These are phyloP conservation scores for Proteromonas lacertae DNA, from an alignment of 352 stramenopile species.

Conservation along the genomic window DNA sequence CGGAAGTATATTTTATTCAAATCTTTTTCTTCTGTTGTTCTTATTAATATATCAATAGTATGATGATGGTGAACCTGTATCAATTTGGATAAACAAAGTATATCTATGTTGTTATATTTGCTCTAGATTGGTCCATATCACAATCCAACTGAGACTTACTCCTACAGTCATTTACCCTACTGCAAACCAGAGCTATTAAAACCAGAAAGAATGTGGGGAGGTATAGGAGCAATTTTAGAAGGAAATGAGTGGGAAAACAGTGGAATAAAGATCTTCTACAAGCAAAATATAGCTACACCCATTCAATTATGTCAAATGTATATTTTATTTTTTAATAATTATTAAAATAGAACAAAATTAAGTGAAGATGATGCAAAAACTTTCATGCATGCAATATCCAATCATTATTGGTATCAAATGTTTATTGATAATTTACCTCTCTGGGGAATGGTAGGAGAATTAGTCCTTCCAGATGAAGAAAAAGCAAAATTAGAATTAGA, in stretches of 20 bases:
- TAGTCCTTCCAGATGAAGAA: slow-evolving; percentile 43
- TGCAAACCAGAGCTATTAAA: slow-evolving; percentile 82
- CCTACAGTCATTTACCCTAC: slow-evolving; percentile 92
- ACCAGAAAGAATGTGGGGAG: too few species aligned
- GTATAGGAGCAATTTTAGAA: slow-evolving; percentile 72
- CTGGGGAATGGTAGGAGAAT: slow-evolving; percentile 87
- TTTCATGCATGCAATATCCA: neutral
- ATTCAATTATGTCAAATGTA: slow-evolving; percentile 5
- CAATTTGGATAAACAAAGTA: too few species aligned
- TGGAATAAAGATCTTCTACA: slow-evolving; percentile 33
- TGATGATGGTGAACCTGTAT: too few species aligned
- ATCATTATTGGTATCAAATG: slow-evolving; percentile 86
- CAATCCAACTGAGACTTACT: slow-evolving; percentile 99
- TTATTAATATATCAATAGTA: too few species aligned
- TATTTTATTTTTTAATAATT: slow-evolving; percentile 2
- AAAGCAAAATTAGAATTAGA: slow-evolving; percentile 19
- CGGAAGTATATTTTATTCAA: too few species aligned
- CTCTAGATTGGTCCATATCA: too few species aligned
- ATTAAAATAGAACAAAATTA: slow-evolving; percentile 5
- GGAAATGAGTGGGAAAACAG: slow-evolving; percentile 69
- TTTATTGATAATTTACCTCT: slow-evolving; percentile 89
- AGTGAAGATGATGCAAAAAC: slow-evolving; percentile 7
- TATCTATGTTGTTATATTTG: too few species aligned
- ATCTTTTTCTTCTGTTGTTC: too few species aligned
- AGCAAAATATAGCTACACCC: slow-evolving; percentile 2